Conservation (phyloP, 345 rosid genomes). For the Aquilaria malaccensis region DNA sequence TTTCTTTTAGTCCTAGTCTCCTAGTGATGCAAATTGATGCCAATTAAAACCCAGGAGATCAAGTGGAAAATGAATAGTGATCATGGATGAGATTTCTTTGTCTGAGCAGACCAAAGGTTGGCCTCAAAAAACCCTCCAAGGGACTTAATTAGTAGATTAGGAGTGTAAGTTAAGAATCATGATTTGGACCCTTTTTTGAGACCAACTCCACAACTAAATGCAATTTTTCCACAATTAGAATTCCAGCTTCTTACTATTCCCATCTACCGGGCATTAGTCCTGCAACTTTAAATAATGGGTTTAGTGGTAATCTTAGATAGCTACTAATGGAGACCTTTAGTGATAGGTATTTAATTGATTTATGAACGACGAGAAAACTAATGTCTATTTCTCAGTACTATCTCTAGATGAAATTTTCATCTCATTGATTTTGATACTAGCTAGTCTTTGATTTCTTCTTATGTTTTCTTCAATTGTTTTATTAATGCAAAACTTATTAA, state of each 20-base stretch:
- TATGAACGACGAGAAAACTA: no score
- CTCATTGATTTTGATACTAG: no score
- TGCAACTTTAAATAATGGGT: background rate
- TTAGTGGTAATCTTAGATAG: background rate
- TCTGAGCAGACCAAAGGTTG: conserved; percentile 63
- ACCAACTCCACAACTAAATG: conserved; percentile 32
- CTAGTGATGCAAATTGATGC: no score
- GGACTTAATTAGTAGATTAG: conserved; percentile 14
- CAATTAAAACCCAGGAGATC: no score
- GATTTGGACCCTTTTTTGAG: conserved; percentile 29
- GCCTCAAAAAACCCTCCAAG: conserved; percentile 47
- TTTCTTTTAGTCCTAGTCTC: no score
- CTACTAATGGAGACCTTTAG: background rate
- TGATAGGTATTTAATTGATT: no score
- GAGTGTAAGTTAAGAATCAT: conserved; percentile 75
- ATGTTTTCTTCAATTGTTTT: no score
- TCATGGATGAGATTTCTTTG: conserved; percentile 64
- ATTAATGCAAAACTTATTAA: no score
- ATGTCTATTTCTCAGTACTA: no score
- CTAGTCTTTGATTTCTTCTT: no score
- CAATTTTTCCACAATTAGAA: background rate
- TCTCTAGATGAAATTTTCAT: no score
- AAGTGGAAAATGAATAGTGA: no score
- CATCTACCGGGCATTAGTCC: background rate
- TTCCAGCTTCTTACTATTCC: background rate